Base-by-base conservation (phyloP, 768 basidiomycete species). In the Royoungia palumana region DNA sequence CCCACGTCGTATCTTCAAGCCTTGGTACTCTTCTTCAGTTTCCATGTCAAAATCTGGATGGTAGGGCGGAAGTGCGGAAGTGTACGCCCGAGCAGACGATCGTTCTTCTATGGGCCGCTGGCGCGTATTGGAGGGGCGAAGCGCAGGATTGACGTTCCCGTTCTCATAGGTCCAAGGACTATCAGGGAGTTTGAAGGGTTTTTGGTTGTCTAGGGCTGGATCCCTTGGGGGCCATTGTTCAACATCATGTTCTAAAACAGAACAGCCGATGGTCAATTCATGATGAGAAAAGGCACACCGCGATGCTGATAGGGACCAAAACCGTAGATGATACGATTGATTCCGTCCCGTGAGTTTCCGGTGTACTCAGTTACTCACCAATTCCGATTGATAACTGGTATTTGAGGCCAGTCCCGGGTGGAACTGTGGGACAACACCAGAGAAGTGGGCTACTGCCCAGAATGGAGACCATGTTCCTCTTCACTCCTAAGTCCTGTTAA, bases 91-190 rank as follows among this genome's bases (percentile, higher is more conserved):
- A 22, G 47, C 44, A 34, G 49, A 58, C 44, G 43, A 56, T 27
- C 38, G 57, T 60, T 45, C 64, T 48, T 37, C 61, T 28, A 51
- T 51, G 41, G 64, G 46, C 21, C 73, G 73, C 27, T 64, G 57
- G 35, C 61, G 67, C 16, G 74, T 57, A 53, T 81, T 87, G 34
- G 80, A 82, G 0, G 92, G 84, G 34, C 72, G 73, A 10, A 95
- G 80, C 32, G 72, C 61, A 7, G 94, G 94, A 61, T 96, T 96
- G 13, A 94, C 60, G 13, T 75, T 70, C 17, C 74, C 85, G 44
- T 87, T 85, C 54, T 86, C 83, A 61, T 89, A 95, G 13, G 91
- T 91, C 85, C 93, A 96, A 6, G 94, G 91, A 6, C 81, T 82
- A 20, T 74, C 65, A 2, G 81, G 78, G 28, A 83, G 76, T 28